phyloP scores from a whole-genome alignment of 2,329 filamentous ascomycete species.

The Aphanoascus verrucosus region DNA sequence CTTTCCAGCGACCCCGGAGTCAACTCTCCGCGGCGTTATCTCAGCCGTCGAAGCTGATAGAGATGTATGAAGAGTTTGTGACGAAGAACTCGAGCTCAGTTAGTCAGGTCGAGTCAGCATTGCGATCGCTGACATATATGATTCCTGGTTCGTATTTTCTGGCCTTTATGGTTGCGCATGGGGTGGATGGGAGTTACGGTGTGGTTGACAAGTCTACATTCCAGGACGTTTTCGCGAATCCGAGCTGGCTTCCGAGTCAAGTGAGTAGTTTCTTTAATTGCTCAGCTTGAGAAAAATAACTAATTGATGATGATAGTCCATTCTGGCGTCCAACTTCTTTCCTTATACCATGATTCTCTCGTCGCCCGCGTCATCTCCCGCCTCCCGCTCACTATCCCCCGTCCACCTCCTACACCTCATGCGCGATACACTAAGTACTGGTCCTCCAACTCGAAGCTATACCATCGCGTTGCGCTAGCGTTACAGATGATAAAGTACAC shows the following conservation, averaged over 20 bases:
- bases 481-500: constrained; percentile 90
- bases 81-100: constrained; percentile 89
- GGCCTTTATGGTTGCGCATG: constrained; percentile 1
- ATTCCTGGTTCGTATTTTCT: constrained; percentile 54
- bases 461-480: constrained; percentile 68
- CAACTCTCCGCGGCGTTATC: constrained; percentile 25
- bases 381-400: constrained; percentile 43
- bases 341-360: constrained; percentile 83
- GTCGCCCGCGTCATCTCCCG: constrained; percentile 55
- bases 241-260: constrained; percentile 85
- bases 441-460: constrained; percentile 53
- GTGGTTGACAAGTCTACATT: neutral
- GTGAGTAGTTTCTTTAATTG: constrained; percentile 32
- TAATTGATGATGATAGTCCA: constrained; percentile 46
- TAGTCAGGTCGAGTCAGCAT: constrained; percentile 84
- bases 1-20: constrained; percentile 22
- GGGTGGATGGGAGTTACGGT: neutral
- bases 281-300: neutral
- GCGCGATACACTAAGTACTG: constrained; percentile 55
- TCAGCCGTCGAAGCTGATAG: constrained; percentile 32
- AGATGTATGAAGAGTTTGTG: constrained; percentile 60
- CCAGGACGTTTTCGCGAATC: constrained; percentile 53
- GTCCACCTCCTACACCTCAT: constrained; percentile 46
- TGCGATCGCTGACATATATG: constrained; percentile 89
- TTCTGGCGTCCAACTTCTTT: constrained; percentile 78